phyloP scores from a whole-genome alignment of 139 green algal genomes.

The Auxenochlorella pyrenoidosa region DNA sequence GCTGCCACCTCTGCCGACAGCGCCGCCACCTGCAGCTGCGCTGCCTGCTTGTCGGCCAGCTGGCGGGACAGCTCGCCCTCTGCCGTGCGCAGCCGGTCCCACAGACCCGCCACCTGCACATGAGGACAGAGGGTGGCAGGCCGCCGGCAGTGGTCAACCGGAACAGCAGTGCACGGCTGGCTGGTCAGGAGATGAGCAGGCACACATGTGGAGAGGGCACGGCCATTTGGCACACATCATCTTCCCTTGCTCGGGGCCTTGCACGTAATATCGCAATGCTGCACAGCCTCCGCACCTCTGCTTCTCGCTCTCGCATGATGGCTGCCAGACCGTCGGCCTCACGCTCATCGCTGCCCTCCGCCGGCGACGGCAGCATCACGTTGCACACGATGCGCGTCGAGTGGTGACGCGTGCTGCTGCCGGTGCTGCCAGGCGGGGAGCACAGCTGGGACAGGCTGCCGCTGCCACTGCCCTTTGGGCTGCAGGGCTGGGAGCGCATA shows the following conservation, averaged over 20 bases:
- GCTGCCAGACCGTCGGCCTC: not conserved
- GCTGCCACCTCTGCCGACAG: not conserved
- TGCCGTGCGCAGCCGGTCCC: not conserved
- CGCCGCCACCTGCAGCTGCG: not conserved
- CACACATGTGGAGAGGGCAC: too few relatives aligned
- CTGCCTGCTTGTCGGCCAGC: slow-evolving; percentile 21
- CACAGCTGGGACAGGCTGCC: not conserved
- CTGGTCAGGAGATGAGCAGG: not conserved
- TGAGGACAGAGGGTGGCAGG: not conserved
- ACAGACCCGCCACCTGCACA: not conserved
- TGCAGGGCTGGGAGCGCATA: not conserved
- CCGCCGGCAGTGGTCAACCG: not conserved
- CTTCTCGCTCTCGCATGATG: not conserved
- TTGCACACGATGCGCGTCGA: not conserved
- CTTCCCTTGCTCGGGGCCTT: too few relatives aligned
- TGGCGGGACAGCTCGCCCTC: not conserved
- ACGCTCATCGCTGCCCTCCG: not conserved
- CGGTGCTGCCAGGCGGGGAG: not conserved
- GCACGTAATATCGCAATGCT: not conserved
- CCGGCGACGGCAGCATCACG: not conserved
- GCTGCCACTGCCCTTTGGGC: not conserved
- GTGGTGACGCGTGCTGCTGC: not conserved
- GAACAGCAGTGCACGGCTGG: not conserved
- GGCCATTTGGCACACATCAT: too few relatives aligned
- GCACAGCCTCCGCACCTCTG: not conserved